Conservation (phyloP, 129 eudicot species). For the Lonicera japonica region DNA sequence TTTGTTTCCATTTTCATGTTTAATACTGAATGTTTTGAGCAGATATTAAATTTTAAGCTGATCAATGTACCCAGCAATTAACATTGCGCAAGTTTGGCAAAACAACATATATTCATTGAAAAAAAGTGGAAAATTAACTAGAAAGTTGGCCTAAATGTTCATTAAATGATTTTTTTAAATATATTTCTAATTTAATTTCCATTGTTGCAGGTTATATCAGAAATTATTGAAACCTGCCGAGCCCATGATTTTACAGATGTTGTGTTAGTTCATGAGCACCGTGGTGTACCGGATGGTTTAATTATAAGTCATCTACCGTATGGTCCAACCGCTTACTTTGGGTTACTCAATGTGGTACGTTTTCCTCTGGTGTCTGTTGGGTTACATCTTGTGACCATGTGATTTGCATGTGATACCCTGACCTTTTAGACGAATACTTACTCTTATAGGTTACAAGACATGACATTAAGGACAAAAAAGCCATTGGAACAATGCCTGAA, state of each 20-base stretch:
- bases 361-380: not conserved
- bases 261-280: constrained; percentile 80
- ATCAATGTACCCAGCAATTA: no score
- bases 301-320: constrained; percentile 83
- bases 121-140: no score
- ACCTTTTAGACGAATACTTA: not conserved
- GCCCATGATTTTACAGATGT: constrained; percentile 87
- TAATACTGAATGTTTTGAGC: no score
- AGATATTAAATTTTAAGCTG: no score
- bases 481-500: constrained; percentile 89
- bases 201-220: constrained; percentile 65
- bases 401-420: constrained; percentile 5
- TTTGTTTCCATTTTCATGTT: no score
- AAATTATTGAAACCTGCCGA: constrained; percentile 82
- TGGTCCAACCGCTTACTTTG: constrained; percentile 96
- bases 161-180: not conserved
- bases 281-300: constrained; percentile 88
- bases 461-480: constrained; percentile 86
- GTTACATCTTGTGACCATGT: not conserved
- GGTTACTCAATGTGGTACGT: constrained; percentile 88
- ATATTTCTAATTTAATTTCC: not conserved
- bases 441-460: constrained; percentile 82
- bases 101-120: not conserved
- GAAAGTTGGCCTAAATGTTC: not conserved
- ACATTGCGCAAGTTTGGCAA: no score